Evolutionary conservation across 164 flowering plant genomes (phyloP), one percentile per base, ranked within the genome.

Genomic region (Liriodendron chinense): DNA sequence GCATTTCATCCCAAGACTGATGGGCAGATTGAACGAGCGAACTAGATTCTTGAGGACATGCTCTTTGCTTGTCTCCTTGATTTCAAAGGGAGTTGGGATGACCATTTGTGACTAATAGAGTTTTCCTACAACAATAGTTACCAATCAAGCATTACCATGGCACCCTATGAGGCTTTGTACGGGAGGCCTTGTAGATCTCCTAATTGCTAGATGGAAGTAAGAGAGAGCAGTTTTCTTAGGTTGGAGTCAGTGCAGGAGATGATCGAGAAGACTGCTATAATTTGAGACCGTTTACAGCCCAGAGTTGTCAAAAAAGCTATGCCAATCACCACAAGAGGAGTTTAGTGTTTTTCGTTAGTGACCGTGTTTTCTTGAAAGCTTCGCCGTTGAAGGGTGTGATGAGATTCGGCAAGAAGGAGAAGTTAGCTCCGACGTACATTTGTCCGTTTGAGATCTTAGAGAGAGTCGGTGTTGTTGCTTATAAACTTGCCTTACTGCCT

Each of bases 291-390:
- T 25, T 18, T 28, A n/a, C 71, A 28, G 53, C 56, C 9, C 24
- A 69, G 34, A 22, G 9, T 69, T 8, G 74, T 5, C 63, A 56
- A 14, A 71, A 71, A 26, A 71, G 63, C 23, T 71, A 71, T 71
- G 64, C 65, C 21, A 20, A 71, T 24, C 50, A 56, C 21, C 9
- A n/a, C 1, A 16, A 28, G n/a, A 9, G 26, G 53, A 24, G n/a
- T 7, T 7, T 56, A 14, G 64, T 53, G 9, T 71, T 56, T 50
- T 47, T 7, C 7, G 63, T 71, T 12, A 63, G 28, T 22, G 74
- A 71, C 20, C 62, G 24, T 0, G 74, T 69, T 9, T 69, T 69
- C 71, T 69, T 69, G 50, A 28, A 69, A n/a, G 71, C 16, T 20
- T 5, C 25, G 2, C 23, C 69, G 2, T 16, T 22, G 9, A 73